Base-by-base conservation (phyloP, 1,284 basidiomycete genomes). In the Rhodotorula sp. region DNA sequence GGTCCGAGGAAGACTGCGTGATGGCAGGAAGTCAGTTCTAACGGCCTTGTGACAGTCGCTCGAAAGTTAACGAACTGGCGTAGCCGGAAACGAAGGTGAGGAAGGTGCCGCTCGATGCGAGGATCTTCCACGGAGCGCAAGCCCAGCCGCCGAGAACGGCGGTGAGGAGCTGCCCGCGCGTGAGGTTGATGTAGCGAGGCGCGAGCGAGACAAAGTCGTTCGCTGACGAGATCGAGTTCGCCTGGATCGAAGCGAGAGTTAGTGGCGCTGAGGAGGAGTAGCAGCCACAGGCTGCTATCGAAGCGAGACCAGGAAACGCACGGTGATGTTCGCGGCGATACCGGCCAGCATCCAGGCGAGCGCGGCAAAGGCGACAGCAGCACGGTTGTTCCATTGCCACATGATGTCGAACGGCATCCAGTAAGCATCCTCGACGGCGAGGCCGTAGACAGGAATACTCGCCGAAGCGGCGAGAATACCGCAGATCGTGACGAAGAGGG, bases 191-290 rank as follows among this genome's bases (percentile, higher is more conserved):
- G 66, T 79, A 84, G 41, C 78, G 79, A 3, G 83, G 83, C 65
- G 80, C 78, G 8, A 83, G 71, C 0, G 82, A 81, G 3, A 82
- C 80, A 7, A 84, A 76, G 80, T 92, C 88, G 80, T 91, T 92
- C 3, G 89, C 90, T 4, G 90, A 90, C 44, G 88, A 89, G 70
- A 92, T 83, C 58, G 87, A 89, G 81, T 91, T 84, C 70, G 81
- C 81, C 46, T 78, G 77, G 59, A 74, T 70, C 73, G 46, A 41
- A 44, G 25, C 10, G 55, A 19, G 34, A 19, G 34, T 34, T 5
- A 34, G 34, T 34, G 34, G 34, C 2, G 34, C 34, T 34, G 1
- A 25, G 13, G 53, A 34, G 16, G 53, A 25, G 17, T 23, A 10
- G 25, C 25, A 54, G 53, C 7, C 3, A 10, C 3, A 5, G 50